Conservation (phyloP, 371 early-diverging fungal genomes). For the Phascolomyces articulosus region DNA sequence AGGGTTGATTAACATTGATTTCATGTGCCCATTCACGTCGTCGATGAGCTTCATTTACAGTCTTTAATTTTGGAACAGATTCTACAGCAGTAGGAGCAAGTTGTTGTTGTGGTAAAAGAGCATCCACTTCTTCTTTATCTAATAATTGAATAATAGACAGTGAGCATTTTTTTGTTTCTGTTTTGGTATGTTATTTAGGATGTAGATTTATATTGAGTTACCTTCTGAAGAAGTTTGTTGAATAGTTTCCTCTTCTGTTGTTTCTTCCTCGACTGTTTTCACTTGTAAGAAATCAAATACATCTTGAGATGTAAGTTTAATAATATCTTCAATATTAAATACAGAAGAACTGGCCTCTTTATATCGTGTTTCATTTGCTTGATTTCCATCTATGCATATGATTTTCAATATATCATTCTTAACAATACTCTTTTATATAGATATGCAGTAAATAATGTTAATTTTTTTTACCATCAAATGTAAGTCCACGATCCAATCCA, state of each 20-base stretch:
- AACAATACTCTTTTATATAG: background rate
- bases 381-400: background rate
- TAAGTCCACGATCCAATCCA: conserved; percentile 67
- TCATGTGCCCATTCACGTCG: conserved; percentile 92
- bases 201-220: no score
- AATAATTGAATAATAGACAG: no score
- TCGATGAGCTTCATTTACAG: conserved; percentile 33
- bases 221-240: background rate
- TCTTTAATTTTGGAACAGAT: conserved; percentile 25
- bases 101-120: conserved; percentile 29
- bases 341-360: conserved; percentile 22
- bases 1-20: conserved; percentile 82
- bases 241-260: background rate
- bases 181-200: no score
- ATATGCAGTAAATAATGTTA: background rate
- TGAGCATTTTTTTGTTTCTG: no score
- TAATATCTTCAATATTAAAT: conserved; percentile 65
- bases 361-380: background rate
- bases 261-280: conserved; percentile 22
- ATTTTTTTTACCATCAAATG: conserved; percentile 38
- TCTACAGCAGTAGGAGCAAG: conserved; percentile 10
- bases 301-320: conserved; percentile 44
- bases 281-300: conserved; percentile 46
- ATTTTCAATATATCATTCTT: background rate
- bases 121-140: conserved; percentile 41